phyloP scores from a whole-genome alignment of 2,329 filamentous ascomycete genomes.

The Beauveria varroae region DNA sequence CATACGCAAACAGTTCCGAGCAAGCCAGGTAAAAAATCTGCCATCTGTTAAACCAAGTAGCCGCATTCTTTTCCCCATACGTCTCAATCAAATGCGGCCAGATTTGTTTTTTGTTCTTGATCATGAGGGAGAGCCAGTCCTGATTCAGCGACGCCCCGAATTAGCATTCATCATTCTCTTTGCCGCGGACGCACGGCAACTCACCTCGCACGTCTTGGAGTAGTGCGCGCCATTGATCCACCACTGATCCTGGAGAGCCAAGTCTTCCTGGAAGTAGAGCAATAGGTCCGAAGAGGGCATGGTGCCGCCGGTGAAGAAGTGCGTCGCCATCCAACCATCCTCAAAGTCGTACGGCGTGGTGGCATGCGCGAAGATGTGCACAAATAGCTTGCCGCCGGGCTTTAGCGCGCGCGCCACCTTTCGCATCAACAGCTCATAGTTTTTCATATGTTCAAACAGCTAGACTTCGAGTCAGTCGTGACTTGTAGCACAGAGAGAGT shows the following conservation, averaged over 20 bases:
- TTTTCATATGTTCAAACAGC: conserved; percentile 73
- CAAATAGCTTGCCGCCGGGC: conserved; percentile 58
- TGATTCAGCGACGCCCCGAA: conserved; percentile 14
- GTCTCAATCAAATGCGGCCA: conserved; percentile 59
- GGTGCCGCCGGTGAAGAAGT: conserved; percentile 67
- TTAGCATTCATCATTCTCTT: not conserved
- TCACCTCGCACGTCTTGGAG: conserved; percentile 60
- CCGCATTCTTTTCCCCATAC: conserved; percentile 52
- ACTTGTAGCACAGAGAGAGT: not conserved
- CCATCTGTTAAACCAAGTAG: conserved; percentile 62
- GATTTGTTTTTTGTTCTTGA: conserved; percentile 48
- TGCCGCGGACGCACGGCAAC: conserved; percentile 11
- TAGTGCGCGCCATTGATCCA: conserved; percentile 65
- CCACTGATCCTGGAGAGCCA: conserved; percentile 57
- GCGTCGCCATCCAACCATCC: conserved; percentile 64
- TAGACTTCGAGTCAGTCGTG: conserved; percentile 21
- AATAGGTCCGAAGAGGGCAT: conserved; percentile 63
- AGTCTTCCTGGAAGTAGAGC: conserved; percentile 57
- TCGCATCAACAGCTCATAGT: conserved; percentile 59
- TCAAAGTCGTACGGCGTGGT: conserved; percentile 64
- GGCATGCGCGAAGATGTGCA: conserved; percentile 60
- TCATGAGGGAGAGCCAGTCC: conserved; percentile 58
- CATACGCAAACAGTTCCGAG: conserved; percentile 59
- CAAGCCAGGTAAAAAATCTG: conserved; percentile 67
- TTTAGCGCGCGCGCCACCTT: conserved; percentile 55